These are phyloP conservation scores for Phytopythium vexans DNA, from an alignment of 352 stramenopile genomes.

Conservation along the genomic window DNA sequence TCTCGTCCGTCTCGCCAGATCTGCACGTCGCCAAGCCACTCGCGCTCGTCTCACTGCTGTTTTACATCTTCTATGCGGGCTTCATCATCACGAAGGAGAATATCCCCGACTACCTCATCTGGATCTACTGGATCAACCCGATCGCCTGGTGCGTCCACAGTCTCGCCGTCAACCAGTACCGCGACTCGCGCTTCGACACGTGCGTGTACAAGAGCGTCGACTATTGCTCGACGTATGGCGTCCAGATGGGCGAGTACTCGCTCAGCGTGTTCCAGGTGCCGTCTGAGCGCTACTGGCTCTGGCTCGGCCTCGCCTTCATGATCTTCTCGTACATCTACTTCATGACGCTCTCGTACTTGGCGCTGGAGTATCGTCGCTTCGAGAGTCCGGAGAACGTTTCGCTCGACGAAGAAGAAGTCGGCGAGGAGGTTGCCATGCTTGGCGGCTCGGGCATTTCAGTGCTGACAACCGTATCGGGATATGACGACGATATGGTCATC, in stretches of 20 bases:
- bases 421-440: too few relatives aligned
- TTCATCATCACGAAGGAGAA: constrained; percentile 14
- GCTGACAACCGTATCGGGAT: too few relatives aligned
- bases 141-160: constrained; percentile 33
- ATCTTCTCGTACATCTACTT: constrained; percentile 25
- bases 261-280: constrained; percentile 22
- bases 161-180: constrained; percentile 29
- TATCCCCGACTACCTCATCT: constrained; percentile 31
- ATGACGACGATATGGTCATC: too few relatives aligned
- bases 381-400: constrained; percentile 20
- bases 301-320: constrained; percentile 20
- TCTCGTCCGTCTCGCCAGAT: constrained; percentile 25
- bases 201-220: constrained; percentile 21
- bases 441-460: too few relatives aligned
- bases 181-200: constrained; percentile 12
- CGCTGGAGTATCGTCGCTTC: constrained; percentile 25
- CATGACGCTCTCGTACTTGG: constrained; percentile 20
- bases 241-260: constrained; percentile 31
- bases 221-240: constrained; percentile 19
- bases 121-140: constrained; percentile 54
- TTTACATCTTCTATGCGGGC: constrained; percentile 2
- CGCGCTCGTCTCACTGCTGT: too few relatives aligned
- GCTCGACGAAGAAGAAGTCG: constrained; percentile 10
- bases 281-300: constrained; percentile 23
- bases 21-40: constrained; percentile 45